Conservation (phyloP, 2,329 filamentous ascomycete species). For the Pestalotiopsis sp. region DNA sequence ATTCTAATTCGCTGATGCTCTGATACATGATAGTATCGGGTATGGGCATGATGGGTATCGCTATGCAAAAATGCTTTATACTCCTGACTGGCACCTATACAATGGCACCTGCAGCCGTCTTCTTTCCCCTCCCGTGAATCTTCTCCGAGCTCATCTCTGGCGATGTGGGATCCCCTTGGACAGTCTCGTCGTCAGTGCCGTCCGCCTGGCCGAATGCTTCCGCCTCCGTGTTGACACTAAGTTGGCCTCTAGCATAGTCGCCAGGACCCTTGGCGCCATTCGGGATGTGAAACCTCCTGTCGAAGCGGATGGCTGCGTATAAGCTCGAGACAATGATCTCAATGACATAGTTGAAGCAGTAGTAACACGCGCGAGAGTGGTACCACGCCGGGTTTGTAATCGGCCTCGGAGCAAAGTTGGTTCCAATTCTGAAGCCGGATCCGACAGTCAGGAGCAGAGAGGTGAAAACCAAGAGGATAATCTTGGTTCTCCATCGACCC, state of each 20-base stretch:
- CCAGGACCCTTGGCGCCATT: slow-evolving; percentile 30
- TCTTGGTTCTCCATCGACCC: slow-evolving; percentile 58
- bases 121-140: not conserved
- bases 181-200: not conserved
- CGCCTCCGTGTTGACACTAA: slow-evolving; percentile 10
- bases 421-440: slow-evolving; percentile 58
- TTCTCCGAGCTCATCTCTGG: slow-evolving; percentile 3
- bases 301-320: slow-evolving; percentile 30
- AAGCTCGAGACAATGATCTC: slow-evolving; percentile 42
- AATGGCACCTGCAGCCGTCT: not conserved
- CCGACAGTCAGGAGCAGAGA: slow-evolving; percentile 56
- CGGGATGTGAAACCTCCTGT: slow-evolving; percentile 32
- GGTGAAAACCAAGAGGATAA: slow-evolving; percentile 51
- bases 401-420: slow-evolving; percentile 45
- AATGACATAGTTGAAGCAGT: slow-evolving; percentile 63
- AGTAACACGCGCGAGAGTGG: slow-evolving; percentile 62
- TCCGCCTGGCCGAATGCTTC: slow-evolving; percentile 6
- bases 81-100: not conserved
- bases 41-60: not conserved
- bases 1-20: not conserved
- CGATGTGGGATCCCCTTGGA: not conserved
- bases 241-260: slow-evolving; percentile 20
- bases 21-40: not conserved
- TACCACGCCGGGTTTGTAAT: slow-evolving; percentile 55
- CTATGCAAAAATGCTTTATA: not conserved